Base-by-base conservation (phyloP, 2,329 filamentous ascomycete genomes). In the Cladobotryum mycophilum region DNA sequence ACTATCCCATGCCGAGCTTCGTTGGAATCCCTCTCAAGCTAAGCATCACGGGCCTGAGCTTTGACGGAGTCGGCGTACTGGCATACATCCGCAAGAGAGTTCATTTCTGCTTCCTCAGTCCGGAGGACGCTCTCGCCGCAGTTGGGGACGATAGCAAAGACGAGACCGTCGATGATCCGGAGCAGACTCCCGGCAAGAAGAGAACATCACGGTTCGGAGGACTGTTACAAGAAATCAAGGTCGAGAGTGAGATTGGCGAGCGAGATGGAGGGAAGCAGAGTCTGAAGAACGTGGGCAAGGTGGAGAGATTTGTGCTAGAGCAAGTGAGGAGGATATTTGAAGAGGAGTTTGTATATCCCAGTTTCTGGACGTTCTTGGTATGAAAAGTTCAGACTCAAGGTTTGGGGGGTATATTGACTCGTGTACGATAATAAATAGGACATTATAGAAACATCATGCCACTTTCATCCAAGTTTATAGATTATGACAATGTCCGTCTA, bases 1-100 rank as follows among this genome's bases (percentile, higher is more conserved):
- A 99, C 69, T 99, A 99, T 66, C 93, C 93, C 1, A 97, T 97
- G 89, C 91, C 91, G 38, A 95, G 89, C 72, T 99, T 99, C 63
- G 92, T 97, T 2, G 90, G 91, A 12, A 92, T 99, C 54, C 93
- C 93, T 1, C 79, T 99, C 43, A 92, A 93, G 67, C 77, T 99
- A 22, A 96, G 92, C 66, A 95, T 99, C 59, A 97, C 93, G 1
- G 93, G 93, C 0, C 71, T 99, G 53, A 90, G 88, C 0, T 99
- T 99, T 70, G 92, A 99, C 64, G 93, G 93, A 1, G 88, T 97
- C 9, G 92, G 91, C 1, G 88, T 97, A 43, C 70, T 96, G 51
- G 93, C 93, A 9, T 86, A 95, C 68, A 96, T 97, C 57, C 84
- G 91, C 56, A 89, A 87, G 68, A 78, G 87, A 55, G 84, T 92